Percentiles rank a stretch among this genome's conserved stretches.
phyloP scores from a whole-genome alignment of 352 stramenopile genomes.

The Pythium vanterpoolii region DNA sequence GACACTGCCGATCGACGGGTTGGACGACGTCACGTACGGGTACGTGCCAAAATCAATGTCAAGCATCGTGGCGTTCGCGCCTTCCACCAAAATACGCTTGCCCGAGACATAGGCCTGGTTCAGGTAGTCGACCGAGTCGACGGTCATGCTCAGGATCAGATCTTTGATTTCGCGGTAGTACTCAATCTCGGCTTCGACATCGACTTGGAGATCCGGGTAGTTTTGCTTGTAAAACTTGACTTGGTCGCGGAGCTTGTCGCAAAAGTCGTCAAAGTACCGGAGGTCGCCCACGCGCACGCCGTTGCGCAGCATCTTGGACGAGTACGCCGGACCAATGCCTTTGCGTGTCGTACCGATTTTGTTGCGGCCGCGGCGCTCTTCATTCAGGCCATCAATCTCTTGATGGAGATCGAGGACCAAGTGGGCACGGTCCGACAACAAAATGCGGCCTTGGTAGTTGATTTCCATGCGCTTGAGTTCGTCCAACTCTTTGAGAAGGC shows the following conservation, averaged over 20 bases:
- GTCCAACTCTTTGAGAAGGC: slow-evolving; percentile 95
- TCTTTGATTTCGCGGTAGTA: slow-evolving; percentile 81
- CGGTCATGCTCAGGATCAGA: slow-evolving; percentile 84
- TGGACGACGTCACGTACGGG: slow-evolving; percentile 99
- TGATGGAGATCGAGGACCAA: slow-evolving; percentile 99
- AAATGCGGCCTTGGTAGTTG: slow-evolving; percentile 91
- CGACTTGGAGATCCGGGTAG: slow-evolving; percentile 75
- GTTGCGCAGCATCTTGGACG: slow-evolving; percentile 98
- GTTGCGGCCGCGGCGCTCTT: slow-evolving; percentile 88
- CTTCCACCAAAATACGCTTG: slow-evolving; percentile 98
- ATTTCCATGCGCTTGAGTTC: slow-evolving; percentile 88
- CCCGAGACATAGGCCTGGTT: slow-evolving; percentile 95
- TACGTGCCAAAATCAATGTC: slow-evolving; percentile 99
- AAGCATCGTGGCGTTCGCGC: slow-evolving; percentile 99
- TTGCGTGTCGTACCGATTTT: slow-evolving; percentile 99
- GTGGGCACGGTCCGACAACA: slow-evolving; percentile 97
- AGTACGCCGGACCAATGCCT: slow-evolving; percentile 97
- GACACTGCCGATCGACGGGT: slow-evolving; percentile 96
- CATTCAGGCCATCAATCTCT: slow-evolving; percentile 84
- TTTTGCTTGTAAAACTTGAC: slow-evolving; percentile 91
- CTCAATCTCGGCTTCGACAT: slow-evolving; percentile 86
- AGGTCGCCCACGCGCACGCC: slow-evolving; percentile 97
- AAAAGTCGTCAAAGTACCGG: slow-evolving; percentile 85
- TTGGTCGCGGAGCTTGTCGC: slow-evolving; percentile 90
- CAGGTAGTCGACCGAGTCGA: slow-evolving; percentile 96